Percentiles rank a stretch among this genome's conserved stretches.
phyloP scores from a whole-genome alignment of 305 asterid genomes.

The Vinca major region DNA sequence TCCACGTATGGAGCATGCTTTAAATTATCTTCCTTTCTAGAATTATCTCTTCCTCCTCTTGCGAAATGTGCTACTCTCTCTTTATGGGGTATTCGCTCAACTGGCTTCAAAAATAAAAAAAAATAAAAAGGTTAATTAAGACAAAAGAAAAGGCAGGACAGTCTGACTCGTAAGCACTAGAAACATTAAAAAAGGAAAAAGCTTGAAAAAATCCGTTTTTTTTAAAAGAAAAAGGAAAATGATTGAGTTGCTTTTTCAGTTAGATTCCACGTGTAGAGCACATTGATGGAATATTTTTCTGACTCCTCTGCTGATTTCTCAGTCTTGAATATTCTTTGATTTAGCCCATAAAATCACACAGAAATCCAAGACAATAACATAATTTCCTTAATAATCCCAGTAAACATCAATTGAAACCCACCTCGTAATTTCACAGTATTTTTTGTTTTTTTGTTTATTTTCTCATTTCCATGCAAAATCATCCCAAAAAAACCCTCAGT shows the following conservation, averaged over 20 bases:
- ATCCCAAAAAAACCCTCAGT: not conserved
- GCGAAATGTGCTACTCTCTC: too few species aligned
- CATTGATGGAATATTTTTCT: not conserved
- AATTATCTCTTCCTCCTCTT: too few species aligned
- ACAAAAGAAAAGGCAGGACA: too few species aligned
- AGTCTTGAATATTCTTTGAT: not conserved
- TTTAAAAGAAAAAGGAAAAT: not conserved
- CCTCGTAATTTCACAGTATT: not conserved
- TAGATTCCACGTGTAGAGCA: slow-evolving; percentile 16
- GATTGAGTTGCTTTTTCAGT: slow-evolving; percentile 2
- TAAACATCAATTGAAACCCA: not conserved
- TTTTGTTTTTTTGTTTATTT: not conserved
- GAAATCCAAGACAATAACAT: not conserved
- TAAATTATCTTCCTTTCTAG: too few species aligned
- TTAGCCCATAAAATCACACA: slow-evolving; percentile 3
- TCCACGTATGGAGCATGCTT: too few species aligned
- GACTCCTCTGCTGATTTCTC: slow-evolving; percentile 8
- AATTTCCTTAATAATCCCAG: slow-evolving; percentile 5
- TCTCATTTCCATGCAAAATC: not conserved
- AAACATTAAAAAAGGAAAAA: not conserved
- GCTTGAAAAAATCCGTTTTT: not conserved
- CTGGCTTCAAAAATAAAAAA: too few species aligned
- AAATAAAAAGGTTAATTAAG: too few species aligned
- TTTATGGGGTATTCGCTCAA: too few species aligned
- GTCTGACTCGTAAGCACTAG: too few species aligned